phyloP scores from a whole-genome alignment of 805 yeast genomes.

The Yarrowia divulgata region DNA sequence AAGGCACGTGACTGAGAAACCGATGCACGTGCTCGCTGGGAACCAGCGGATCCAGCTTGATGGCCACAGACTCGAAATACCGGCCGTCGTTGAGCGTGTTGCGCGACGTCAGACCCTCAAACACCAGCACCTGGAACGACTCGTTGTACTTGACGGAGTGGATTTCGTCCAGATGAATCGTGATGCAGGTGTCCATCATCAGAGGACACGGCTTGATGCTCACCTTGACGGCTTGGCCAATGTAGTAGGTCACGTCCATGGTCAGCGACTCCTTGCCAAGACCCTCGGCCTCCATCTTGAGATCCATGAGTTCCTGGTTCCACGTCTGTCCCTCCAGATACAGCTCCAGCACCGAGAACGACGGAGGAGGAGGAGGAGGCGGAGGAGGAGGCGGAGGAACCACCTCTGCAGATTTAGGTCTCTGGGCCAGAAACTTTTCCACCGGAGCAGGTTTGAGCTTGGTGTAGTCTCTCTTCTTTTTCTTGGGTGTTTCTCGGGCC shows the following conservation, averaged over 20 bases:
- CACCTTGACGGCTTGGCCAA: not conserved
- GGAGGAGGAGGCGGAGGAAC: no score
- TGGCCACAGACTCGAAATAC: not conserved
- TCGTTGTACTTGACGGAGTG: not conserved
- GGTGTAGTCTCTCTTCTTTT: not conserved
- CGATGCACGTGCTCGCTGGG: not conserved
- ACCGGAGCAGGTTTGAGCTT: not conserved
- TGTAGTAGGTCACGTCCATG: not conserved
- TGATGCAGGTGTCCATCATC: not conserved
- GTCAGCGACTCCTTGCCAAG: not conserved
- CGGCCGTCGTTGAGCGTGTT: not conserved
- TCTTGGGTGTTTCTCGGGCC: no score
- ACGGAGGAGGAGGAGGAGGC: not conserved
- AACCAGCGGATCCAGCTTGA: conserved; percentile 1
- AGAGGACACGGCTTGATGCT: not conserved
- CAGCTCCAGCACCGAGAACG: not conserved
- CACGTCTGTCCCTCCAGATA: not conserved
- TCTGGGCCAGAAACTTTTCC: not conserved
- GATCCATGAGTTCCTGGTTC: conserved; percentile 5
- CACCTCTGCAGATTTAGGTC: not conserved
- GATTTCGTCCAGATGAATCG: conserved; percentile 4
- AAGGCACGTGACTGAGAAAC: not conserved
- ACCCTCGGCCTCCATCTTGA: not conserved
- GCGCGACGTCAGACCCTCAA: not conserved
- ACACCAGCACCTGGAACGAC: not conserved